phyloP scores from a whole-genome alignment of 345 rosid species.

The Moricandia arvensis region DNA sequence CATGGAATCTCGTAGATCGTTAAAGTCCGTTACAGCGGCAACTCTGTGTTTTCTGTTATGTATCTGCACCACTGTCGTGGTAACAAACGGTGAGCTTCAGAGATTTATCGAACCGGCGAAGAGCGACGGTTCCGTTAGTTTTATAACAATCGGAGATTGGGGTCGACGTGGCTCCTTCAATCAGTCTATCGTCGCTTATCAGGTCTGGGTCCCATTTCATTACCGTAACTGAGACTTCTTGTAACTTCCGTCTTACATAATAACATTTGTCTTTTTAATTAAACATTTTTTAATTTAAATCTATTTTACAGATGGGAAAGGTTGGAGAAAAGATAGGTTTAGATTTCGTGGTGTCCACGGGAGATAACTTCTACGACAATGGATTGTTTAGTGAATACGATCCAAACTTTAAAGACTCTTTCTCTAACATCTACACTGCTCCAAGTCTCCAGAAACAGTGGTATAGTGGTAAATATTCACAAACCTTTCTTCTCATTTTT shows the following conservation, averaged over 20 bases:
- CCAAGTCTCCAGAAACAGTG: conserved; percentile 73
- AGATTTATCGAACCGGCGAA: conserved; percentile 52
- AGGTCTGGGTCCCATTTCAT: conserved; percentile 41
- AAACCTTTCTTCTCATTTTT: background rate
- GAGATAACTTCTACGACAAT: conserved; percentile 86
- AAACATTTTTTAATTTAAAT: background rate
- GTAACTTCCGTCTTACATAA: background rate
- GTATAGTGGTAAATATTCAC: conserved; percentile 53
- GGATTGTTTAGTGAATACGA: conserved; percentile 57
- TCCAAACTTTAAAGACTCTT: conserved; percentile 59
- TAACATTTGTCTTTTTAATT: background rate
- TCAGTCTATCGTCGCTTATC: conserved; percentile 66
- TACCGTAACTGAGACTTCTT: background rate
- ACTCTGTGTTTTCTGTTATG: conserved; percentile 14
- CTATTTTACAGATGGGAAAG: conserved; percentile 61
- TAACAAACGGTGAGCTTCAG: conserved; percentile 45
- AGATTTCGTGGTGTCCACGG: conserved; percentile 81
- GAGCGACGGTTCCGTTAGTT: conserved; percentile 52
- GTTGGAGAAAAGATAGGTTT: conserved; percentile 56
- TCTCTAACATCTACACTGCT: conserved; percentile 61
- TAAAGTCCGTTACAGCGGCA: background rate
- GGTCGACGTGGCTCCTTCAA: conserved; percentile 68
- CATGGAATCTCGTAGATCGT: conserved; percentile 20
- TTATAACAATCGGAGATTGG: conserved; percentile 79
- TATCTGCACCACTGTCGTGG: background rate